phyloP scores from a whole-genome alignment of 768 basidiomycete genomes.

The Kwoniella pini region DNA sequence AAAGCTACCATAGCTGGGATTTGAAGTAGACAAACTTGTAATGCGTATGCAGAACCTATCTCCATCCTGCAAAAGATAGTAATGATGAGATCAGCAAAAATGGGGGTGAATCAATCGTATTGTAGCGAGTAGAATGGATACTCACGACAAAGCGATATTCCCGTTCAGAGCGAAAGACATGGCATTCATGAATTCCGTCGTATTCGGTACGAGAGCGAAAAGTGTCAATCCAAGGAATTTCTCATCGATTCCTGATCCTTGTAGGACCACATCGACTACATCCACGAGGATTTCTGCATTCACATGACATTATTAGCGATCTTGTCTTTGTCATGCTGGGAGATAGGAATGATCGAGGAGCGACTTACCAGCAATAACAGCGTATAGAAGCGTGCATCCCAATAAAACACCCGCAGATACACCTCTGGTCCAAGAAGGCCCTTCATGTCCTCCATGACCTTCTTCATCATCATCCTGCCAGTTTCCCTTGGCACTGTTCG shows the following conservation, averaged over 20 bases:
- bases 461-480: constrained; percentile 59
- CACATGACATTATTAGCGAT: neutral
- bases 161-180: constrained; percentile 96
- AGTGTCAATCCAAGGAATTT: constrained; percentile 96
- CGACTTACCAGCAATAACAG: constrained; percentile 84
- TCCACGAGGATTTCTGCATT: constrained; percentile 82
- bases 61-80: constrained; percentile 93
- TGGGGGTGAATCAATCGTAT: neutral
- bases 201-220: constrained; percentile 96
- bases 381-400: constrained; percentile 87
- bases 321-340: neutral
- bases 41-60: constrained; percentile 97
- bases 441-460: constrained; percentile 83
- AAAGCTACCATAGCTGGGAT: constrained; percentile 99
- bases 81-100: too few relatives aligned
- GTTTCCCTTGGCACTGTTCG: neutral
- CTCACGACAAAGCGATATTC: constrained; percentile 91
- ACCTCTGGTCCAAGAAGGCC: constrained; percentile 89
- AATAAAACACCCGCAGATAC: constrained; percentile 88
- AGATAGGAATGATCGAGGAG: neutral
- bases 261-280: constrained; percentile 88
- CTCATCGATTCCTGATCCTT: constrained; percentile 89
- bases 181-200: constrained; percentile 99
- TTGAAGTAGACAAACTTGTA: constrained; percentile 96
- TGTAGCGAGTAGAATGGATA: constrained; percentile 8